These are phyloP conservation scores for Quercus bicolor DNA, from an alignment of 306 rosid genomes.

Conservation along the genomic window DNA sequence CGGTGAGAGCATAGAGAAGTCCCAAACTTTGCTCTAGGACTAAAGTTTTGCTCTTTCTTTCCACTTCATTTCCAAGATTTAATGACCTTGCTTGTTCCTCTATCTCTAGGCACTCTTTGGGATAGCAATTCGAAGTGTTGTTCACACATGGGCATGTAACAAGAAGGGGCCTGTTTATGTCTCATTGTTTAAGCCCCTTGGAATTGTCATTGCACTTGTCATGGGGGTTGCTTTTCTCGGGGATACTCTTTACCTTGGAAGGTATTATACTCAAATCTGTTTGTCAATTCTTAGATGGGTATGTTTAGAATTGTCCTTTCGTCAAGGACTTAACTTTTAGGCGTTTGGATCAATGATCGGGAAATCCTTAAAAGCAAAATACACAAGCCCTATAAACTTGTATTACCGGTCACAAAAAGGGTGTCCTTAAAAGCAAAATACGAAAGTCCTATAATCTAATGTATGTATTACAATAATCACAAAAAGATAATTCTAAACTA, in stretches of 20 bases:
- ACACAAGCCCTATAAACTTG: too few relatives aligned
- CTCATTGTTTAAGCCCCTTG: constrained; percentile 44
- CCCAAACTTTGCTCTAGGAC: background rate
- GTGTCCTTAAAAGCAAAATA: too few relatives aligned
- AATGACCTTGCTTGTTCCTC: background rate
- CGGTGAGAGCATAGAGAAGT: constrained; percentile 23
- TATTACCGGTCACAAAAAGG: too few relatives aligned
- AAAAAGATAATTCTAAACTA: too few relatives aligned
- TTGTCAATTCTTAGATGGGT: background rate
- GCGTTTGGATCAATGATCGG: too few relatives aligned
- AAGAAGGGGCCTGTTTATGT: constrained; percentile 49
- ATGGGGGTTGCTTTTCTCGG: constrained; percentile 48
- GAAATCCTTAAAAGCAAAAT: too few relatives aligned
- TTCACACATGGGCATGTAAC: constrained; percentile 27
- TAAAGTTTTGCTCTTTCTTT: background rate
- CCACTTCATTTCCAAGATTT: background rate
- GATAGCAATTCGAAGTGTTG: constrained; percentile 21
- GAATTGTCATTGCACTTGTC: constrained; percentile 42
- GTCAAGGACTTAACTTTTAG: too few relatives aligned
- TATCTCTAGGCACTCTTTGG: constrained; percentile 35
- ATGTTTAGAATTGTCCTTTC: too few relatives aligned
- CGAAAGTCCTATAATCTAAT: too few relatives aligned
- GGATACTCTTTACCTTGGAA: constrained; percentile 45
- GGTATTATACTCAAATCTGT: constrained; percentile 15
- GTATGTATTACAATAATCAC: too few relatives aligned